These are phyloP conservation scores for Verbena officinalis DNA, from an alignment of 257 asterid species.

Conservation along the genomic window DNA sequence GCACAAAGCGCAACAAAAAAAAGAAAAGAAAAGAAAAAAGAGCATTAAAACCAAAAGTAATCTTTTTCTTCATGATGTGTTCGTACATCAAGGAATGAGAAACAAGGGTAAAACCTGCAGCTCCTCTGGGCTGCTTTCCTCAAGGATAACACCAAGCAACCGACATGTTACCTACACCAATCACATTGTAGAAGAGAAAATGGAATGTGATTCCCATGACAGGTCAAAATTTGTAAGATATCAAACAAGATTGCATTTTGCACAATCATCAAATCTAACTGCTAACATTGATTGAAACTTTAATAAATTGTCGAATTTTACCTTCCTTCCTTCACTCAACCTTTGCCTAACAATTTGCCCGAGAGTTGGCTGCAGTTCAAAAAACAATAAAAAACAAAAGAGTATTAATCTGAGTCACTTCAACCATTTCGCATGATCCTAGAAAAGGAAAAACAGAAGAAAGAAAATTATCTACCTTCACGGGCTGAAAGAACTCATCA, in stretches of 20 bases:
- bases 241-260: not conserved
- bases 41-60: conserved; percentile 24
- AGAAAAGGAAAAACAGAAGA: not conserved
- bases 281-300: not conserved
- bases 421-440: not conserved
- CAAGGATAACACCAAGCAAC: conserved; percentile 83
- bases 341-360: conserved; percentile 83
- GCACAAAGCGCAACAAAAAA: conserved; percentile 12
- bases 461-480: conserved; percentile 46
- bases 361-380: conserved; percentile 75
- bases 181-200: conserved; percentile 11
- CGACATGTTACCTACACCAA: conserved; percentile 79
- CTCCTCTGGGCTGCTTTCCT: conserved; percentile 90
- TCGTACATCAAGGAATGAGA: conserved; percentile 1
- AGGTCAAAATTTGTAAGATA: not conserved
- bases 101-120: conserved; percentile 62
- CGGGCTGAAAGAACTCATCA: conserved; percentile 85
- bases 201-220: conserved; percentile 2
- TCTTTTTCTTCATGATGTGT: conserved; percentile 15
- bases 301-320: conserved; percentile 35
- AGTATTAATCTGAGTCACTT: not conserved
- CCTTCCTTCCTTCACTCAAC: conserved; percentile 96
- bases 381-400: not conserved
- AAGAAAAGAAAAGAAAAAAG: too few relatives aligned
- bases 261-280: not conserved